Evolutionary conservation across 805 yeast species (phyloP), one percentile per base, ranked within the genome.

Genomic region (Metschnikowia henanensis): DNA sequence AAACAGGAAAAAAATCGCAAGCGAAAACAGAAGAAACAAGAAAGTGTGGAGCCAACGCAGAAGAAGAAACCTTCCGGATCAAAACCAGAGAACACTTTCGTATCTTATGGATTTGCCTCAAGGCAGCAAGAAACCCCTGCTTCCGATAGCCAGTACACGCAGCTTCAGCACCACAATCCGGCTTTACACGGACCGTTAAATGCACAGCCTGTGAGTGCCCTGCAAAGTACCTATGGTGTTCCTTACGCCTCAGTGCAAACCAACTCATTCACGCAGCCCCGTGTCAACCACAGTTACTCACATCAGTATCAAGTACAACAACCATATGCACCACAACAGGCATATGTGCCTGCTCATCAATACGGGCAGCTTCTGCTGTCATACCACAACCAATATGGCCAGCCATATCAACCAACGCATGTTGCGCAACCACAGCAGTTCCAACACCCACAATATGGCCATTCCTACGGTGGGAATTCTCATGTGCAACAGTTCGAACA

Each of bases 1-100:
- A 91, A 85, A 59, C 78, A 76, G 41, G 64, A 73, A 18, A 82
- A 76, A 61, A 87, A 84, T 64, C 77, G 76, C 46, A 62, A 61
- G 52, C 78, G 79, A 64, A 80, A 77, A 54, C 75, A 72, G 47
- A 73, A 68, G 48, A 72, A 41, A 33, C 47, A 41, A n/a, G 49
- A 37, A 10, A 35, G 30, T 10, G 38, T 36, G 2, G 52, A 35
- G 18, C 47, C 33, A n/a, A 39, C 48, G 1, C 43, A 42, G 16
- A 44, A 41, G 37, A 52, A 66, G 44, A 66, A 57, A 36, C 39
- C 38, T 5, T 26, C 34, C 12, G 50, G 52, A 6, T n/a, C 53
- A 23, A 45, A 43, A 20, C 25, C 46, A 42, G 33, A 39, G 17
- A 47, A 46, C 31, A 57, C 50, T 44, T 53, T 53, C 34, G 43